Conservation (phyloP, 192 early-diverging fungal genomes). For the Tieghemiomyces parasiticus region DNA sequence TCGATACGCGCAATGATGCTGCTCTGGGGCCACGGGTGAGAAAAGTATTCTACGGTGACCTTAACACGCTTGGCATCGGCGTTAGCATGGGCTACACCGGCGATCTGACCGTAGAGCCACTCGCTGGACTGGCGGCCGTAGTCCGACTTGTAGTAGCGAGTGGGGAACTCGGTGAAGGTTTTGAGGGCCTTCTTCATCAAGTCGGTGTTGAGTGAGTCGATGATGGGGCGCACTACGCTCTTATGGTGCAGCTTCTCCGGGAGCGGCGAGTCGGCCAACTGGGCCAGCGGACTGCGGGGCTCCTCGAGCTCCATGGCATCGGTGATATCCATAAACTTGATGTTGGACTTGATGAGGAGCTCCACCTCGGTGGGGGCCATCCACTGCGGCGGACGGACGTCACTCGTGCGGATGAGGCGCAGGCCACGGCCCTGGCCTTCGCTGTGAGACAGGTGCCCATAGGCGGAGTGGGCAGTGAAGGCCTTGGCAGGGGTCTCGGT, state of each 20-base stretch:
- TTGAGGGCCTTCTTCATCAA: slow-evolving; percentile 54
- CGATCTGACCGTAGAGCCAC: slow-evolving; percentile 50
- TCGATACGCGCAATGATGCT: slow-evolving; percentile 74
- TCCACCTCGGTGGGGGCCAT: slow-evolving; percentile 44
- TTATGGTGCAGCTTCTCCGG: slow-evolving; percentile 36
- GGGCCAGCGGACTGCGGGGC: background rate
- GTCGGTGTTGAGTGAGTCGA: slow-evolving; percentile 42
- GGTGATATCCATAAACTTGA: slow-evolving; percentile 81
- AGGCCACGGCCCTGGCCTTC: slow-evolving; percentile 12
- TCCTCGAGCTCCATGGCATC: slow-evolving; percentile 38
- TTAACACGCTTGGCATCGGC: slow-evolving; percentile 18
- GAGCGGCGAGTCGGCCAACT: slow-evolving; percentile 13
- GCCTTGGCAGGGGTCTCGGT: too few relatives aligned
- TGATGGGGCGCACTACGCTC: slow-evolving; percentile 40
- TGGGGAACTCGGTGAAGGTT: slow-evolving; percentile 70
- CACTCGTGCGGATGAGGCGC: slow-evolving; percentile 39
- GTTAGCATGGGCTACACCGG: slow-evolving; percentile 21
- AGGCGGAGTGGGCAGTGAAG: background rate
- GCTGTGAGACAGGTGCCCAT: background rate
- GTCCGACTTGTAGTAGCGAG: slow-evolving; percentile 75
- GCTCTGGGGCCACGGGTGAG: slow-evolving; percentile 71
- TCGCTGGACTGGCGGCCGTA: slow-evolving; percentile 45
- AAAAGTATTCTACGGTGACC: slow-evolving; percentile 57
- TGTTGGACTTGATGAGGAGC: slow-evolving; percentile 42
- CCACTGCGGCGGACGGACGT: slow-evolving; percentile 35